Base-by-base conservation (phyloP, 768 basidiomycete species). In the Boletus pseudopeckii region DNA sequence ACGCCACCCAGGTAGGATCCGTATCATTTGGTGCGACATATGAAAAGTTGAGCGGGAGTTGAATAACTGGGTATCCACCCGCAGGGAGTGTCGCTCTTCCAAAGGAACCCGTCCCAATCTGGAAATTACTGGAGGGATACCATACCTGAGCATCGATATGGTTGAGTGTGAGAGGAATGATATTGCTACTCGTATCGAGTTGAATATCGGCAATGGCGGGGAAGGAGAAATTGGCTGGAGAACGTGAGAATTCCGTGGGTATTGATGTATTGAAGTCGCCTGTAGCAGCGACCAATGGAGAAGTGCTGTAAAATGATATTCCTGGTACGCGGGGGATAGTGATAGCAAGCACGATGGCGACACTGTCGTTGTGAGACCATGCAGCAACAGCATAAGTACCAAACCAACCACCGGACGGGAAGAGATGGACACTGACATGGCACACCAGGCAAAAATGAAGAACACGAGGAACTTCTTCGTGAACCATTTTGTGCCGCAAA, bases 191-290 rank as follows among this genome's bases (percentile, higher is more conserved):
- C 9, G 91, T 92, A 71, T 96, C 82, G 45, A 90, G 77, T 71
- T 91, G 80, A 11, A 98, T 74, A 20, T 85, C 77, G 17, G 92
- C 82, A 41, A 77, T 76, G 0, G 85, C 90, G 4, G 88, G 81
- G 77, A 98, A 98, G 34, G 87, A 83, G 71, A 96, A 98, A 71
- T 96, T 96, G 50, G 94, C 85, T 0, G 92, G 93, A 1, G 76
- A 69, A 53, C 90, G 83, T 34, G 80, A 84, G 74, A 98, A 96
- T 34, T 72, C 68, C 1, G 77, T 77, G 2, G 82, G 78, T 42
- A 90, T 73, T 7, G 80, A 77, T 18, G 73, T 61, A 45, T 81
- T 80, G 75, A 80, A 90, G 34, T 55, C 60, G 22, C 82, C 82
- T 0, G 84, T 80, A 10, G 86, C 86, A n/a, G 72, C 68, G 13